Percentiles rank a stretch among this genome's conserved stretches.
Evolutionary conservation across 192 early-diverging fungal genomes (phyloP).

Genomic region (Mortierella alpina): DNA sequence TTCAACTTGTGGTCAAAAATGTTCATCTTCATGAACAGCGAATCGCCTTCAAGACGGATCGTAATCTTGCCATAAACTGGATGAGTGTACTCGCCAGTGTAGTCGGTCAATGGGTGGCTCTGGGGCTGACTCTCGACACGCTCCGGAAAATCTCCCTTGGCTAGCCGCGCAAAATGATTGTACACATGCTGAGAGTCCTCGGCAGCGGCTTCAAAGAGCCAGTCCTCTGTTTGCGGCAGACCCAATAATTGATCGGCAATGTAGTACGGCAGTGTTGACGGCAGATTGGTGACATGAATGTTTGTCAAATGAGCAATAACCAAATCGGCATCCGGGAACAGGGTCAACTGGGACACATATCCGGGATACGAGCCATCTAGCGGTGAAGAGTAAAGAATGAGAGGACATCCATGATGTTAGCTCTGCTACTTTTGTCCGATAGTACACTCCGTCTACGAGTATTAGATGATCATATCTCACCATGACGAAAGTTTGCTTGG

Average conservation of each 20-base stretch:
- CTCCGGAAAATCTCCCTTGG: constrained; percentile 4
- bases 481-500: not conserved
- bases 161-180: not conserved
- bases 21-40: not conserved
- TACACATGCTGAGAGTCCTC: not conserved
- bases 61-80: constrained; percentile 16
- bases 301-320: constrained; percentile 24
- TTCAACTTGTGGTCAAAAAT: constrained; percentile 10
- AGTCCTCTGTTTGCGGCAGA: constrained; percentile 23
- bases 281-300: not conserved
- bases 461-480: not conserved
- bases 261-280: constrained; percentile 4
- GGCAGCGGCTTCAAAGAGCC: not conserved
- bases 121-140: constrained; percentile 22
- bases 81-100: constrained; percentile 13
- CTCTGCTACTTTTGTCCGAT: not conserved
- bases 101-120: constrained; percentile 2
- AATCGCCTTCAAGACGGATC: not conserved
- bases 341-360: constrained; percentile 14
- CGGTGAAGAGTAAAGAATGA: not conserved
- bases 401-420: not conserved
- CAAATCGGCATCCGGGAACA: constrained; percentile 31
- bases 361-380: constrained; percentile 23
- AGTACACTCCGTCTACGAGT: not conserved
- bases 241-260: constrained; percentile 21